phyloP scores from a whole-genome alignment of 768 basidiomycete species.

The Podaxis sp. region DNA sequence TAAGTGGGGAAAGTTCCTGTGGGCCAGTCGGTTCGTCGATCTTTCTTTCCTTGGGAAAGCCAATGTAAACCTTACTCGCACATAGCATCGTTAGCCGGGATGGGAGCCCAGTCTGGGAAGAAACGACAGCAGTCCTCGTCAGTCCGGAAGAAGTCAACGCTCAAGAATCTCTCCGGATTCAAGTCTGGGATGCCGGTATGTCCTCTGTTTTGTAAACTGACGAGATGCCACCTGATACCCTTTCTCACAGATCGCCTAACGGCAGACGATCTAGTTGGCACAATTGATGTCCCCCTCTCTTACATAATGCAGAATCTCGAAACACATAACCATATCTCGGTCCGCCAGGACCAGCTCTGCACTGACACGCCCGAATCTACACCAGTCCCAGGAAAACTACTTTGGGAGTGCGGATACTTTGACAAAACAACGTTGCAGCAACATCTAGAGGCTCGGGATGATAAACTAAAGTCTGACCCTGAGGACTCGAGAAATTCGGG shows the following conservation, averaged over 20 bases:
- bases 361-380: conserved; percentile 22
- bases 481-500: too few relatives aligned
- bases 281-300: conserved; percentile 35
- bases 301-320: conserved; percentile 28
- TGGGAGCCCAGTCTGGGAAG: conserved; percentile 64
- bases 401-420: conserved; percentile 51
- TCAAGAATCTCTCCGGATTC: conserved; percentile 56
- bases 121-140: conserved; percentile 59
- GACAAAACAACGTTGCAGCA: conserved; percentile 40
- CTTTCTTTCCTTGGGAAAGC: too few relatives aligned
- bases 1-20: conserved; percentile 57
- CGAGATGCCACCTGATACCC: background rate
- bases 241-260: conserved; percentile 29
- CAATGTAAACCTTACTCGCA: background rate
- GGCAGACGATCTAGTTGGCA: conserved; percentile 47
- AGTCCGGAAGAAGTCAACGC: conserved; percentile 63
- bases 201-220: background rate
- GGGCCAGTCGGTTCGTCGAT: conserved; percentile 49
- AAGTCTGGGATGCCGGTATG: conserved; percentile 71
- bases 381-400: conserved; percentile 31
- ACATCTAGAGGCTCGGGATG: conserved; percentile 24
- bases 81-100: conserved; percentile 58
- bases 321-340: conserved; percentile 41
- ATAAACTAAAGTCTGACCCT: conserved; percentile 10
- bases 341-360: conserved; percentile 42